These are phyloP conservation scores for Euptelea pleiosperma DNA, from an alignment of 164 flowering plant species.

Conservation along the genomic window DNA sequence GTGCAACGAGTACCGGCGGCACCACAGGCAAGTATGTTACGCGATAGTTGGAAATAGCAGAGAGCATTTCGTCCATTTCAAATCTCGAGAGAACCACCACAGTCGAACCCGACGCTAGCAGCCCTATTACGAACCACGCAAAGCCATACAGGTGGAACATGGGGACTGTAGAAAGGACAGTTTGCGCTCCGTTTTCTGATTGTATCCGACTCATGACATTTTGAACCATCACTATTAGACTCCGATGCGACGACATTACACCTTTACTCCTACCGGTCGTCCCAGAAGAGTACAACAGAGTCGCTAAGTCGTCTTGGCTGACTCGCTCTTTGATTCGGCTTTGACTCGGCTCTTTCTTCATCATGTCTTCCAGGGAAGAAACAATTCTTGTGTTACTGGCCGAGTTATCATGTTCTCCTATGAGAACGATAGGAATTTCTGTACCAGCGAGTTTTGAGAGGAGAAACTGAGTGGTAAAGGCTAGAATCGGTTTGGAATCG, in stretches of 20 bases:
- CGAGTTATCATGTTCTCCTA: slow-evolving; percentile 20
- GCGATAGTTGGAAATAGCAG: slow-evolving; percentile 34
- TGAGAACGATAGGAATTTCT: slow-evolving; percentile 46
- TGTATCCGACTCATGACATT: slow-evolving; percentile 36
- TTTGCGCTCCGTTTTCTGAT: slow-evolving; percentile 27
- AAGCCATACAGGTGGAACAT: slow-evolving; percentile 95
- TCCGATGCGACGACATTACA: slow-evolving; percentile 68
- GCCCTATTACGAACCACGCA: slow-evolving; percentile 51
- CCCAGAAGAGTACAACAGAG: slow-evolving; percentile 85
- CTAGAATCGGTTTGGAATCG: slow-evolving; percentile 75
- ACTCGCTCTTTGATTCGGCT: slow-evolving; percentile 40
- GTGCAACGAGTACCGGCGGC: slow-evolving; percentile 60
- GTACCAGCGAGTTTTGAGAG: slow-evolving; percentile 57
- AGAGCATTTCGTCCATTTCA: slow-evolving; percentile 56
- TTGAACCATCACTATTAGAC: slow-evolving; percentile 69
- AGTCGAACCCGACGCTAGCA: slow-evolving; percentile 53
- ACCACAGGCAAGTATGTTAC: slow-evolving; percentile 56
- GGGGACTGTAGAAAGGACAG: slow-evolving; percentile 74
- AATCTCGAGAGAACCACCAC: slow-evolving; percentile 52
- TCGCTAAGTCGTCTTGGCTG: slow-evolving; percentile 66
- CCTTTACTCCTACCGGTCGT: slow-evolving; percentile 97
- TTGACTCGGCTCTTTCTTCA: slow-evolving; percentile 31
- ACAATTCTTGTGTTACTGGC: slow-evolving; percentile 18
- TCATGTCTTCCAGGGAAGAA: slow-evolving; percentile 30
- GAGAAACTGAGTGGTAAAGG: slow-evolving; percentile 58